These are phyloP conservation scores for Penicillium antarcticum DNA, from an alignment of 495 filamentous ascomycete species.

Conservation along the genomic window DNA sequence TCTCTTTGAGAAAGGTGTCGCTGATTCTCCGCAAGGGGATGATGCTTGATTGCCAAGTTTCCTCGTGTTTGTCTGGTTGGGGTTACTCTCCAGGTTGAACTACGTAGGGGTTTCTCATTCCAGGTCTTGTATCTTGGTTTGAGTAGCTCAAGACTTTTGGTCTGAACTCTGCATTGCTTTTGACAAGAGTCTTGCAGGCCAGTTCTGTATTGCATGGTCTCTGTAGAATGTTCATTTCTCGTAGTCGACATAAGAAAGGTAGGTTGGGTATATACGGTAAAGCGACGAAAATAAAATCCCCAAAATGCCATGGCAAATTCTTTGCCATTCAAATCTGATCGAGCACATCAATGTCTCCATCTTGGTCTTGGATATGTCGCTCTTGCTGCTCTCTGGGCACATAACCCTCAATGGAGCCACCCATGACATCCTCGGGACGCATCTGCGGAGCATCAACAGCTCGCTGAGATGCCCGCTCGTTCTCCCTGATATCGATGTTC, in stretches of 20 bases:
- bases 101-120: conserved; percentile 22
- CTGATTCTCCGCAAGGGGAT: conserved; percentile 69
- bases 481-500: conserved; percentile 40
- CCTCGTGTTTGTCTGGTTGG: conserved; percentile 29
- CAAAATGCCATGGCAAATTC: conserved; percentile 5
- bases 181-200: conserved; percentile 2
- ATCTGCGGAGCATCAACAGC: conserved; percentile 25
- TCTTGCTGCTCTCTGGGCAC: conserved; percentile 24
- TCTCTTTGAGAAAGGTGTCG: conserved; percentile 76
- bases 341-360: conserved; percentile 32
- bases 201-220: conserved; percentile 5
- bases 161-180: conserved; percentile 5
- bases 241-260: conserved; percentile 12
- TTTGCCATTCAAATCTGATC: conserved; percentile 28
- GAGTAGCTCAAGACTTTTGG: conserved; percentile 11
- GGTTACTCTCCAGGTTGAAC: conserved; percentile 4
- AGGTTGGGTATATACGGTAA: conserved; percentile 21
- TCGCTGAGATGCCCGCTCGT: conserved; percentile 14
- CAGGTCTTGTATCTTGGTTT: background rate
- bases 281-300: conserved; percentile 13
- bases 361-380: conserved; percentile 7
- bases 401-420: conserved; percentile 48
- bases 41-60: conserved; percentile 90
- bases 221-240: conserved; percentile 14
- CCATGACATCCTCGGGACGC: conserved; percentile 34